Evolutionary conservation across 116 monocot species (phyloP), one percentile per base, ranked within the genome.

Genomic region (Iris pallida): DNA sequence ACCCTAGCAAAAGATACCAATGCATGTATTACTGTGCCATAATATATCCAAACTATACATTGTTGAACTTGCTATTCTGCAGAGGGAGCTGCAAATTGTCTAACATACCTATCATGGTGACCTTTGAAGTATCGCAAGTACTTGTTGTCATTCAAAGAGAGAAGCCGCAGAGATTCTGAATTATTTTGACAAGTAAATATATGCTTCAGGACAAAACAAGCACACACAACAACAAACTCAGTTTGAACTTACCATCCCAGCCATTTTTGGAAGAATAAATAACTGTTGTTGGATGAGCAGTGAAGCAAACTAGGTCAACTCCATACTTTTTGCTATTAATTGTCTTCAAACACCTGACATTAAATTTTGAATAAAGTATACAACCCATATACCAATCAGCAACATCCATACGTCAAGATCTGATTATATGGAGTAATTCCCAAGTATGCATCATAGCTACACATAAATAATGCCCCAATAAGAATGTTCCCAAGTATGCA

Each of bases 321-420:
- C 97, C 97, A 80, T 97, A 97, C 59, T 97, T 97, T 81, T 97
- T 97, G 80, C 97, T 97, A 78, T 97, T 97, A 66, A 97, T 97
- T 8, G 97, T 90, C 78, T 97, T 97, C 71, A 97, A 81, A 76
- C 97, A 97, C 77, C 97, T 97, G 66, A 16, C 44, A 73, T 47
- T 9, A 58, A 62, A 68, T 68, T 30, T 30, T 30, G 30, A 30
- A 30, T 30, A 30, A 52, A 67, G 0, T 10, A 64, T 54, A 16
- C 3, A 16, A 54, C 11, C 30, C 30, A 30, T 30, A 30, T 30
- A 30, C 30, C 30, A 30, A 30, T 30, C 30, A 30, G 30, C 30
- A 30, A 30, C 3, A 30, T 30, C 3, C 30, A 30, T 30, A 30
- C 3, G 30, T 30, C 30, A 30, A 30, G 30, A 1, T 30, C 30